Base-by-base conservation (phyloP, 2,329 filamentous ascomycete genomes). In the Penicillium nordicum region DNA sequence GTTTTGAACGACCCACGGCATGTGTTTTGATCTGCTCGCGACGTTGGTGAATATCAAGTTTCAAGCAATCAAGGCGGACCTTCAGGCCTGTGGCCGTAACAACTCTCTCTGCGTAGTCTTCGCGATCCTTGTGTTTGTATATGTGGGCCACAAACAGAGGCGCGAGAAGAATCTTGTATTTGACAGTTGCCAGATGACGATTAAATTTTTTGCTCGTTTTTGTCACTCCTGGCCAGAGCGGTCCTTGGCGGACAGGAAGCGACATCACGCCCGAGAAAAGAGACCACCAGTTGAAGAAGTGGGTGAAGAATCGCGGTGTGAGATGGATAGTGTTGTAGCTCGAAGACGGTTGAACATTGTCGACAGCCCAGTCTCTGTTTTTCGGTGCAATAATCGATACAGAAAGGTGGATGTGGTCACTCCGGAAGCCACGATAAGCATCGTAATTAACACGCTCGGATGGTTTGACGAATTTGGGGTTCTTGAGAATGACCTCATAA, bases 161-260 rank as follows among this genome's bases (percentile, higher is more conserved):
- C 2, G 94, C 96, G 16, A 99, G 80, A 3, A 97, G 82, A 23
- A 99, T 78, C 60, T 93, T 97, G 77, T 97, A 97, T 79, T 99
- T 99, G 79, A 99, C 92, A 9, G 95, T 99, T n/a, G 92, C 93
- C 59, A 99, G 79, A 74, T 99, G 95, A 48, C 94, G 85, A 14
- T 93, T 93, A 72, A 99, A 99, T 72, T 99, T 99, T 78, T 99
- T 99, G 80, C 91, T 97, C 44, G 91, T 94, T 79, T 96, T 97
- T 65, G 97, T 94, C 25, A 92, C 84, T 0, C 91, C 92, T 6
- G 92, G 93, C 86, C 92, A 99, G 3, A 99, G 81, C 45, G 84
- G 83, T 16, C 94, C 94, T 77, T 99, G 95, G 0, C 94, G 90
- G 55, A 99, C 88, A 11, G 94, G 95, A 29, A 99, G 80, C 11